Evolutionary conservation across 257 asterid species (phyloP).

Genomic region (Apocynum venetum): DNA sequence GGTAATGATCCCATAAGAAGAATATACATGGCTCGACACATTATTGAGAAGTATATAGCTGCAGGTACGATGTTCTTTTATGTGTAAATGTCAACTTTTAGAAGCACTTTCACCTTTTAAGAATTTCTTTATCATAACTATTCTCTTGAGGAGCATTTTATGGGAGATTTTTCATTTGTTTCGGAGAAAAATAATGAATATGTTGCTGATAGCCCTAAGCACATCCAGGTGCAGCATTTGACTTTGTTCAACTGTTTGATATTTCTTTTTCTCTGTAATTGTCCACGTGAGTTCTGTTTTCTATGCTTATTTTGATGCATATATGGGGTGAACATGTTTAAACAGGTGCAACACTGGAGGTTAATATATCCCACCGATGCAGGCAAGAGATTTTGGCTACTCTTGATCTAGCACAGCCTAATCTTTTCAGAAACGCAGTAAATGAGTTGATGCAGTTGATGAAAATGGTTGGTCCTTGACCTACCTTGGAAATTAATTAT

Average conservation of each 20-base stretch:
- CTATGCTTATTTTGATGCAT: not conserved
- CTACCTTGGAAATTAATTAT: not conserved
- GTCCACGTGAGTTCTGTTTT: not conserved
- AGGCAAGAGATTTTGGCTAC: slow-evolving; percentile 66
- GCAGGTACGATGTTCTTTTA: slow-evolving; percentile 43
- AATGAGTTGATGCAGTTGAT: slow-evolving; percentile 68
- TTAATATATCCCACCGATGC: slow-evolving; percentile 68
- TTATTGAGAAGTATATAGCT: slow-evolving; percentile 59
- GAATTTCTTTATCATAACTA: not conserved
- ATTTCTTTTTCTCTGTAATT: not conserved
- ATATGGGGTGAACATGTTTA: not conserved
- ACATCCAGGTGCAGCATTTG: not conserved
- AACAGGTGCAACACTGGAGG: slow-evolving; percentile 75
- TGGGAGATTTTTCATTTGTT: not conserved
- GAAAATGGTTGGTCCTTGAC: slow-evolving; percentile 54
- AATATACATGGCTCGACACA: slow-evolving; percentile 88
- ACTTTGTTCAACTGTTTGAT: not conserved
- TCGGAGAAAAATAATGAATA: not conserved
- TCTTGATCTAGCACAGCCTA: slow-evolving; percentile 52
- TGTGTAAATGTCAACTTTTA: not conserved
- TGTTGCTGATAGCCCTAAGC: not conserved
- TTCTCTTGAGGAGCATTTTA: not conserved
- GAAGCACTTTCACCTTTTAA: not conserved
- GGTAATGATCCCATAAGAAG: slow-evolving; percentile 58
- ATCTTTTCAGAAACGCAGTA: slow-evolving; percentile 53